Evolutionary conservation across 75 land plant genomes (phyloP).

Genomic region (Pinus tabuliformis): DNA sequence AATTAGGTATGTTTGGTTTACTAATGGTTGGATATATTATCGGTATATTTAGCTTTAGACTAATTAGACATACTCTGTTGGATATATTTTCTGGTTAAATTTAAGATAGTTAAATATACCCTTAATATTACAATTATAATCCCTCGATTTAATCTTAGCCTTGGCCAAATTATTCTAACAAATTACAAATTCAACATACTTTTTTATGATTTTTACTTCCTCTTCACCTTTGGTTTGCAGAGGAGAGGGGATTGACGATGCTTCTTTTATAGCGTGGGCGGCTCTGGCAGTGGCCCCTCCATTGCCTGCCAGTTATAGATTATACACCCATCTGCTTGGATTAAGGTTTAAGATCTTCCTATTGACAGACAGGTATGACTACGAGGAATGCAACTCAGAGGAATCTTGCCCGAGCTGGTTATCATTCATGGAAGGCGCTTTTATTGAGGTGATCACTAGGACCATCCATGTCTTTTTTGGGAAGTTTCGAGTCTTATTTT

Average conservation of each 20-base stretch:
- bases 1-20: no score
- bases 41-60: no score
- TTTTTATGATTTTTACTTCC: background rate
- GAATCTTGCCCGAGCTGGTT: constrained; percentile 58
- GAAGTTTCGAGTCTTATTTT: no score
- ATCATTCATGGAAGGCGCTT: constrained; percentile 56
- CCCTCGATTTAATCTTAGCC: no score
- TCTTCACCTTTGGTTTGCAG: constrained; percentile 19
- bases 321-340: constrained; percentile 44
- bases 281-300: constrained; percentile 55
- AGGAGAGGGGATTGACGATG: constrained; percentile 39
- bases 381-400: constrained; percentile 38
- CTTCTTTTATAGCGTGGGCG: constrained; percentile 64
- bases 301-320: constrained; percentile 42
- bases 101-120: no score
- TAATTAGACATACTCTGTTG: no score
- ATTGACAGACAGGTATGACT: constrained; percentile 74
- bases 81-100: no score
- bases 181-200: no score
- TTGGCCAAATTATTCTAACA: no score
- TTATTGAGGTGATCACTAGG: constrained; percentile 47
- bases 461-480: background rate
- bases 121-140: no score
- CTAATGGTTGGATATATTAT: no score
- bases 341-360: constrained; percentile 58